These are phyloP conservation scores for Backusella circina DNA, from an alignment of 192 early-diverging fungal species.

Conservation along the genomic window DNA sequence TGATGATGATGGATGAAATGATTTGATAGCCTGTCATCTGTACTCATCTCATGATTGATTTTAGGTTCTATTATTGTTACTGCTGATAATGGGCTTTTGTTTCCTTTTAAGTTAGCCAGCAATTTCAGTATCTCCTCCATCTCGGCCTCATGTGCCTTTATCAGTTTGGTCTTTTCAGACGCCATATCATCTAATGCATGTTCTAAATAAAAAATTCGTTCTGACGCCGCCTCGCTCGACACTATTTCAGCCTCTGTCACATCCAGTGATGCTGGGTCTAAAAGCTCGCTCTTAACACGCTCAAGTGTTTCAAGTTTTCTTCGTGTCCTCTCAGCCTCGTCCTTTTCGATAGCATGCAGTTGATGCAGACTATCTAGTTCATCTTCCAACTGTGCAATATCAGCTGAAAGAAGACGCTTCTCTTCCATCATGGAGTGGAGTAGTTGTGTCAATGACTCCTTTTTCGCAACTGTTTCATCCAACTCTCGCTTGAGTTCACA, in stretches of 20 bases:
- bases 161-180: neutral
- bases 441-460: neutral
- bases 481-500: neutral
- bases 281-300: neutral
- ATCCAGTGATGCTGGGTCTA: neutral
- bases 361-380: neutral
- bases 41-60: neutral
- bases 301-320: neutral
- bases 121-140: neutral
- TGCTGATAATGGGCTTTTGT: neutral
- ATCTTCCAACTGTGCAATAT: neutral
- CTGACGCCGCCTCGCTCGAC: neutral
- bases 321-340: neutral
- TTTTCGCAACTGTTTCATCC: neutral
- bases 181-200: neutral
- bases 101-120: neutral
- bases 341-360: neutral
- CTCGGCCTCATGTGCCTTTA: neutral
- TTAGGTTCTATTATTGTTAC: neutral
- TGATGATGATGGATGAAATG: neutral
- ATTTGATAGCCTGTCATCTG: neutral
- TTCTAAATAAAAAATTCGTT: neutral
- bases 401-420: neutral
- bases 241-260: neutral
- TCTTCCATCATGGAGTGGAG: neutral